These are phyloP conservation scores for Paraphaeosphaeria sporulosa DNA, from an alignment of 2,329 filamentous ascomycete genomes.

Conservation along the genomic window DNA sequence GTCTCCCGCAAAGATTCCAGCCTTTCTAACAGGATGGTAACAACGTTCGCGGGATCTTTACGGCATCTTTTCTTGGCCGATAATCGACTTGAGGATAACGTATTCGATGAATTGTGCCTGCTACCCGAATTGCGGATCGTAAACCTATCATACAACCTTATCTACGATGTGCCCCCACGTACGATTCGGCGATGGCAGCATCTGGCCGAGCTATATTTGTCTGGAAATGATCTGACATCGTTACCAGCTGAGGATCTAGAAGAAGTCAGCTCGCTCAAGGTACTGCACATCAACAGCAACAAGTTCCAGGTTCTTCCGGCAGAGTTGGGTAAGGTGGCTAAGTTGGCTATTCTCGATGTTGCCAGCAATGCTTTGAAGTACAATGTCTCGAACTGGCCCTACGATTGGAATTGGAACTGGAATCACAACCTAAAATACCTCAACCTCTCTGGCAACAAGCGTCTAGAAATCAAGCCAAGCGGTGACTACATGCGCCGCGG, in stretches of 20 bases:
- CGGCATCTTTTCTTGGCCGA: slow-evolving; percentile 88
- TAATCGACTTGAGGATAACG: slow-evolving; percentile 91
- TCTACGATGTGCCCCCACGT: slow-evolving; percentile 89
- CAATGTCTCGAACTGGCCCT: slow-evolving; percentile 98
- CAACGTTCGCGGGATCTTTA: slow-evolving; percentile 88
- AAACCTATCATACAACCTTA: slow-evolving; percentile 93
- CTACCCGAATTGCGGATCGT: slow-evolving; percentile 85
- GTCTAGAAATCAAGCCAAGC: slow-evolving; percentile 83
- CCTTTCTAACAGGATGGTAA: slow-evolving; percentile 77
- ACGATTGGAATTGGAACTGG: slow-evolving; percentile 99
- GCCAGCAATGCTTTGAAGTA: slow-evolving; percentile 96
- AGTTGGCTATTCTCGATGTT: slow-evolving; percentile 89
- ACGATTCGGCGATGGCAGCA: slow-evolving; percentile 90
- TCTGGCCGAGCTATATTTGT: slow-evolving; percentile 90
- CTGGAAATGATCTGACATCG: slow-evolving; percentile 91
- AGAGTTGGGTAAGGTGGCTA: slow-evolving; percentile 92
- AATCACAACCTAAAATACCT: slow-evolving; percentile 94
- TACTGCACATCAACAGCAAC: slow-evolving; percentile 95
- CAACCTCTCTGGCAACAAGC: slow-evolving; percentile 95
- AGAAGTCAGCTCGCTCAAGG: slow-evolving; percentile 84
- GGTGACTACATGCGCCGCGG: slow-evolving; percentile 59
- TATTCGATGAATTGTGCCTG: slow-evolving; percentile 88
- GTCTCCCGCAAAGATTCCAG: slow-evolving; percentile 85
- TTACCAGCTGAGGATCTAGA: slow-evolving; percentile 93
- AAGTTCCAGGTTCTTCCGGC: slow-evolving; percentile 97